A percentile compares a stretch with the other conserved stretches of the same genome.
These are phyloP conservation scores for Backusella tuberculispora DNA, from an alignment of 192 early-diverging fungal species.

Conservation along the genomic window DNA sequence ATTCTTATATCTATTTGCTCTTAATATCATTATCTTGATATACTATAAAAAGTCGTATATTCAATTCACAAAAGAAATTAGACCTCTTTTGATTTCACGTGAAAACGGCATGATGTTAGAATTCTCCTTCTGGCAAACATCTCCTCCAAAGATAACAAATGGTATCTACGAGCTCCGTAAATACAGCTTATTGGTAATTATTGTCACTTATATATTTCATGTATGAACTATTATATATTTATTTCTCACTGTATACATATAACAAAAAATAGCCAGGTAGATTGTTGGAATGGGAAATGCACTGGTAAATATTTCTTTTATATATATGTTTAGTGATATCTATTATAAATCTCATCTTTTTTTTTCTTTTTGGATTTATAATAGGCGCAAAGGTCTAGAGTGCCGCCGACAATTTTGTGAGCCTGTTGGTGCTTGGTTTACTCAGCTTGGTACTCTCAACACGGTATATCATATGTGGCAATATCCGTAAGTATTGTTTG, in stretches of 20 bases:
- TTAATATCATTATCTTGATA: neutral
- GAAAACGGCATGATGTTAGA: constrained; percentile 88
- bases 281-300: constrained; percentile 90
- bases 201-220: neutral
- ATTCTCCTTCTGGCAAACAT: constrained; percentile 90
- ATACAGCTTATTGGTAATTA: constrained; percentile 75
- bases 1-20: neutral
- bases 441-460: constrained; percentile 86
- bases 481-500: constrained; percentile 30
- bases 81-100: constrained; percentile 75
- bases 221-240: neutral
- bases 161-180: constrained; percentile 92
- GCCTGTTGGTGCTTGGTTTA: constrained; percentile 97
- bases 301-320: constrained; percentile 58
- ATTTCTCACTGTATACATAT: neutral
- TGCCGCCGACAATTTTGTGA: constrained; percentile 86
- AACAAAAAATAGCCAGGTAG: constrained; percentile 70
- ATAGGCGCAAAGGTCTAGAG: constrained; percentile 82
- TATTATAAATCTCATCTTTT: neutral
- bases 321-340: neutral
- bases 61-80: constrained; percentile 66
- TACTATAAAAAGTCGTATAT: constrained; percentile 43
- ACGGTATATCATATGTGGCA: constrained; percentile 86
- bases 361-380: neutral
- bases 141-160: constrained; percentile 73